Evolutionary conservation across 768 basidiomycete species (phyloP), one percentile per base, ranked within the genome.

Genomic region (Tricholoma bakamatsutake): DNA sequence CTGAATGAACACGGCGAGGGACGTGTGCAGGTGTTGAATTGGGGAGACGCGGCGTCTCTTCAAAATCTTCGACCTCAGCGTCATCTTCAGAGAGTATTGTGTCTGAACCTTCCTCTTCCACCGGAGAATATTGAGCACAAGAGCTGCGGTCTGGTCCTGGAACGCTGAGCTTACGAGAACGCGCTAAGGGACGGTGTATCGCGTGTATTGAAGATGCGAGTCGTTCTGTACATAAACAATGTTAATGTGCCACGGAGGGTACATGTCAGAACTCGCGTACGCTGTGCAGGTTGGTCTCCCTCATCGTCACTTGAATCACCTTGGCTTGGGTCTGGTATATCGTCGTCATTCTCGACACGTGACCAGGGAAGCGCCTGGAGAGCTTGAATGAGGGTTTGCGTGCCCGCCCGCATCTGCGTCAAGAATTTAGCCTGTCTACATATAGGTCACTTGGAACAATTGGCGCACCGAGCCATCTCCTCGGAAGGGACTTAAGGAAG

Each of bases 191-290:
- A 18, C 90, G 83, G 66, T 93, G 83, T 50, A 94, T 92, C 37
- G 92, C 82, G 65, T 93, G 92, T 42, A 93, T 92, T 10, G 92
- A 93, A 24, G 92, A 93, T 1, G 92, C 83, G 53, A 93, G 70
- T 37, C 74, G 78, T 52, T 66, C 73, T 57, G 64, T 78, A 82
- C 39, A 35, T 21, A 49, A 24, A 59, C 53, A 37, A n/a, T 50
- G 34, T 37, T 15, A 13, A 43, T 39, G 45, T 52, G 59, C 40
- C 43, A 31, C n/a, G 47, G 17, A 57, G n/a, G 50, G 10, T 46
- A 28, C 42, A 9, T 37, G 12, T 54, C 17, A 46, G 33, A 28
- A 35, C 42, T 33, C 51, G 52, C 68, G 60, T 58, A 71, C 72
- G 62, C 49, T 58, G 66, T 65, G 66, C 60, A 57, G 69, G 68